Evolutionary conservation across 208 protist species (phyloP).

Genomic region (Leishmania martiniquensis): DNA sequence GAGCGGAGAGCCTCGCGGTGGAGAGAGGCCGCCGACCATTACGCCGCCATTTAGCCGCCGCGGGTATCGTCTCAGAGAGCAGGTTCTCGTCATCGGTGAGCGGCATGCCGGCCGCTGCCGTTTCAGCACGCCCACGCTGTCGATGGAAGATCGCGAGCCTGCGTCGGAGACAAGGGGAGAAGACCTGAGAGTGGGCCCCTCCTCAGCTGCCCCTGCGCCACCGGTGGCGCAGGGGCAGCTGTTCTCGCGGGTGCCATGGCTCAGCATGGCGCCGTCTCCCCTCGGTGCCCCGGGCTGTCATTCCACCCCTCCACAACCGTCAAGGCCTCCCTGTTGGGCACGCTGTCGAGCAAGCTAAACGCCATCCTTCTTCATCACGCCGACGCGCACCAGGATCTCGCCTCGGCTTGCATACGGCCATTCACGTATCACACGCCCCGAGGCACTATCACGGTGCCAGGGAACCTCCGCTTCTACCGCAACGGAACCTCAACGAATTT

Average conservation of each 20-base stretch:
- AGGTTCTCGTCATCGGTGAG: slow-evolving; percentile 59
- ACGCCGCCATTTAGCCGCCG: slow-evolving; percentile 68
- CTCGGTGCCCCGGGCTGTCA: slow-evolving; percentile 16
- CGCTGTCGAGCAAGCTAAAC: slow-evolving; percentile 56
- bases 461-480: slow-evolving; percentile 85
- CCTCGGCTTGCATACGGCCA: slow-evolving; percentile 55
- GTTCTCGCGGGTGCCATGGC: slow-evolving; percentile 40
- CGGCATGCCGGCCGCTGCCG: slow-evolving; percentile 62
- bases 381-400: slow-evolving; percentile 56
- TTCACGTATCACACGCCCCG: slow-evolving; percentile 39
- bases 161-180: slow-evolving; percentile 60
- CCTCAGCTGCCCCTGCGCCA: slow-evolving; percentile 56
- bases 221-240: slow-evolving; percentile 54
- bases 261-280: slow-evolving; percentile 20
- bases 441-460: slow-evolving; percentile 68
- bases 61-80: slow-evolving; percentile 55
- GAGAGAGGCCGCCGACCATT: slow-evolving; percentile 44
- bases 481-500: slow-evolving; percentile 54
- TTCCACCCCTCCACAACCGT: slow-evolving; percentile 40
- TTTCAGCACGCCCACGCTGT: slow-evolving; percentile 55
- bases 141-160: slow-evolving; percentile 45
- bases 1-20: slow-evolving; percentile 75
- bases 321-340: slow-evolving; percentile 61
- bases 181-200: too few relatives aligned
- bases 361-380: slow-evolving; percentile 35